phyloP scores from a whole-genome alignment of 2,329 filamentous ascomycete genomes.

The Sporothrix curviconia region DNA sequence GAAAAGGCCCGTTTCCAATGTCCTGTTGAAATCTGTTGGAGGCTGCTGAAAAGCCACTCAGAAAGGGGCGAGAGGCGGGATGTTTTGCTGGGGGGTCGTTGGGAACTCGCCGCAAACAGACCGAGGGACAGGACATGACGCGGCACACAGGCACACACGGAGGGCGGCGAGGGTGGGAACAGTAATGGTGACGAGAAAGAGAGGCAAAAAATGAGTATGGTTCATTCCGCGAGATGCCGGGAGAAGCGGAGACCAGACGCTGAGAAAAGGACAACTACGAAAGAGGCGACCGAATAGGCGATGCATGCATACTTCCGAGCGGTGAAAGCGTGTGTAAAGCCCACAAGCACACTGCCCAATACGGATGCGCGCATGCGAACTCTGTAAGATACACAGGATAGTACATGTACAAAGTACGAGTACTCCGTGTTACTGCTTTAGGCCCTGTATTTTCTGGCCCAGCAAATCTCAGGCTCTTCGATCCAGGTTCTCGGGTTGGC shows the following conservation, averaged over 20 bases:
- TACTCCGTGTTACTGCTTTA: too few relatives aligned
- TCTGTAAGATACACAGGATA: not conserved
- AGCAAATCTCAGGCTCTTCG: slow-evolving; percentile 15
- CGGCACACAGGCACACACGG: not conserved
- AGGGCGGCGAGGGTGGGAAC: too few relatives aligned
- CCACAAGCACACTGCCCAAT: slow-evolving; percentile 6
- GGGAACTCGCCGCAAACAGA: slow-evolving; percentile 7
- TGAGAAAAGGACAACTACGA: too few relatives aligned
- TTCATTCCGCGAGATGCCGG: not conserved
- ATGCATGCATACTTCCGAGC: not conserved
- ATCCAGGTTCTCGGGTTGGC: slow-evolving; percentile 18
- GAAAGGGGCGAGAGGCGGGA: too few relatives aligned
- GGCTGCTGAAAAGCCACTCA: too few relatives aligned
- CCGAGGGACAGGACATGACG: not conserved
- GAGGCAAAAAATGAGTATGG: not conserved
- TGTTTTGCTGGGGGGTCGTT: too few relatives aligned
- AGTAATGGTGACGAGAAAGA: too few relatives aligned
- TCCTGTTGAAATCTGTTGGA: too few relatives aligned
- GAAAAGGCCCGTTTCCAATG: too few relatives aligned
- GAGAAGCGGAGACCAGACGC: too few relatives aligned
- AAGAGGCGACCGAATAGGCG: too few relatives aligned
- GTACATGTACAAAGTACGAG: too few relatives aligned
- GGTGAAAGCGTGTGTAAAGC: not conserved
- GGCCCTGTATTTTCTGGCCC: not conserved
- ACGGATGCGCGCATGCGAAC: not conserved